Evolutionary conservation across 176 grass and related monocot genomes (phyloP).

Genomic region (Oryza rufipogon): DNA sequence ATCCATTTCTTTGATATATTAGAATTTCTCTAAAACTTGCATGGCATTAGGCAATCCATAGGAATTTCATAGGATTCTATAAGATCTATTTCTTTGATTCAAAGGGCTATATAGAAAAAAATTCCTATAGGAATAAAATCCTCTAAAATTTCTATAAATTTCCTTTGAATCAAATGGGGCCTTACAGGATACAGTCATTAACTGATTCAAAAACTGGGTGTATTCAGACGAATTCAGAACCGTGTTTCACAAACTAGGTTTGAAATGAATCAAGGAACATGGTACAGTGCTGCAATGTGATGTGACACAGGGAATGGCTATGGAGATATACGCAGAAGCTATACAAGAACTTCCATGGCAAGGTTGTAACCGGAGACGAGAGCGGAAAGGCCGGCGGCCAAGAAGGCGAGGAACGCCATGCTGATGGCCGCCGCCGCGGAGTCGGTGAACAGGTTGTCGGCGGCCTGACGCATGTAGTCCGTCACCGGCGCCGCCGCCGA

Average conservation of each 20-base stretch:
- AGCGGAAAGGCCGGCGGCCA: slow-evolving; percentile 56
- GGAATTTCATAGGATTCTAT: too few relatives aligned
- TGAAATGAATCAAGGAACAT: background rate
- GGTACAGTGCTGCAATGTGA: too few relatives aligned
- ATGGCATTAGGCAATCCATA: too few relatives aligned
- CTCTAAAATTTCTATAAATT: too few relatives aligned
- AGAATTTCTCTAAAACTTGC: too few relatives aligned
- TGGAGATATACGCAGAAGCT: slow-evolving; percentile 5
- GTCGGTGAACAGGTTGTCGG: slow-evolving; percentile 64
- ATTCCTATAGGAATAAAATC: too few relatives aligned
- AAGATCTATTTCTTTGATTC: too few relatives aligned
- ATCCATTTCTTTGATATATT: too few relatives aligned
- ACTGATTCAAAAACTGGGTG: background rate
- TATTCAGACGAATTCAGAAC: background rate
- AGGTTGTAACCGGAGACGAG: slow-evolving; percentile 73
- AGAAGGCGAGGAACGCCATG: slow-evolving; percentile 74
- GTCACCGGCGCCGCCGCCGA: slow-evolving; percentile 74
- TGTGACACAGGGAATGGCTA: too few relatives aligned
- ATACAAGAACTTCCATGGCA: slow-evolving; percentile 50
- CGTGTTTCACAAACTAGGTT: background rate
- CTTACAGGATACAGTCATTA: background rate
- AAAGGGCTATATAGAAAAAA: too few relatives aligned
- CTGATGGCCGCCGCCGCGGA: slow-evolving; percentile 61
- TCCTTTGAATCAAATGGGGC: too few relatives aligned
- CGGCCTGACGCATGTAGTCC: slow-evolving; percentile 58